These are phyloP conservation scores for Protea cynaroides DNA, from an alignment of 164 flowering plant genomes.

Conservation along the genomic window DNA sequence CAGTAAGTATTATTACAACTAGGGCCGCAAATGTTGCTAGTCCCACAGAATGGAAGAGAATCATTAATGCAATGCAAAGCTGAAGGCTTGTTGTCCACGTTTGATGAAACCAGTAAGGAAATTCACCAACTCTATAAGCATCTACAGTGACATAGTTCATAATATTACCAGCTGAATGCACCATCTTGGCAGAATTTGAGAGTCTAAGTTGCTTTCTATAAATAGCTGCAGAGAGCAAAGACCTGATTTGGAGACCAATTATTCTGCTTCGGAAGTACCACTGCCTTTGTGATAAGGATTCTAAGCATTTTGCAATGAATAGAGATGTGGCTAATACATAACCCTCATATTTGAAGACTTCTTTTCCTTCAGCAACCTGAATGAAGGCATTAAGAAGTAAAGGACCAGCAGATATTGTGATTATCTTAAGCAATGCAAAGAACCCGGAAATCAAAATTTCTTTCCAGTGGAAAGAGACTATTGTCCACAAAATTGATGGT, in stretches of 20 bases:
- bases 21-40: slow-evolving; percentile 34
- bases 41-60: slow-evolving; percentile 32
- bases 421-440: slow-evolving; percentile 35
- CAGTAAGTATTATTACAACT: slow-evolving; percentile 26
- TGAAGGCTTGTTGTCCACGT: slow-evolving; percentile 42
- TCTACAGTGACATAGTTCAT: slow-evolving; percentile 45
- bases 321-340: slow-evolving; percentile 26
- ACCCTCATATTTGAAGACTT: slow-evolving; percentile 33
- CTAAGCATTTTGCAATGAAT: slow-evolving; percentile 32
- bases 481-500: slow-evolving; percentile 21
- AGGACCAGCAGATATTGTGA: slow-evolving; percentile 32
- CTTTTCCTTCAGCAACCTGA: slow-evolving; percentile 33
- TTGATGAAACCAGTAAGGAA: slow-evolving; percentile 45
- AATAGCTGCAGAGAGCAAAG: slow-evolving; percentile 41
- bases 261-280: slow-evolving; percentile 39
- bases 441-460: slow-evolving; percentile 33
- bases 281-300: slow-evolving; percentile 46
- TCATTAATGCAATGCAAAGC: slow-evolving; percentile 27
- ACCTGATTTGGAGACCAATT: slow-evolving; percentile 39
- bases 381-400: slow-evolving; percentile 43
- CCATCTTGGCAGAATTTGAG: slow-evolving; percentile 30
- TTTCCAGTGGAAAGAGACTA: slow-evolving; percentile 31
- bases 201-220: slow-evolving; percentile 42
- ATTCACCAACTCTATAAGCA: slow-evolving; percentile 46
- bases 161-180: slow-evolving; percentile 39